Base-by-base conservation (phyloP, 139 green algal species). In the Micractinium conductrix region DNA sequence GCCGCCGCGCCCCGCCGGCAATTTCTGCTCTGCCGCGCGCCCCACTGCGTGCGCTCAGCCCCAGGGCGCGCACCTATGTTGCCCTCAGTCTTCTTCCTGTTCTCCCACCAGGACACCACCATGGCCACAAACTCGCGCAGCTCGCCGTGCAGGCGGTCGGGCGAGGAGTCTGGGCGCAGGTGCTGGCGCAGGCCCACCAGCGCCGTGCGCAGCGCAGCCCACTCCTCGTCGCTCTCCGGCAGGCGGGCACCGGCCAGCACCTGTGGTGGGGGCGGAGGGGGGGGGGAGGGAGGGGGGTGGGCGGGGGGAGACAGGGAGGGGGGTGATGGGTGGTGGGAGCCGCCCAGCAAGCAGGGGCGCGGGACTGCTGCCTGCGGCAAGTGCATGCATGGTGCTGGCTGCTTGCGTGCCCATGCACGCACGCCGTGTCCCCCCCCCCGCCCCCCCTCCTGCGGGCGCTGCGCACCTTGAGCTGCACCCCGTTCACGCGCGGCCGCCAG, bases 401-500 rank as follows among this genome's bases (percentile, higher is more conserved):
- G 48, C 48, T 16, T 58, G 48, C 48, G 14, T 58, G 2, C 17
- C 28, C 43, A 35, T 37, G 28, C 48, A 42, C 17, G 48, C 50
- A 45, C 4, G 28, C 28, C n/a, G n/a, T n/a, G n/a, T 58, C 16
- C 48, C 48, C 48, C 48, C 48, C 10, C 48, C 48, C 48, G 48
- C 48, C 48, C 12, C 48, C 10, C 16, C 48, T 16, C 16, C 48
- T 58, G 48, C 48, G 12, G 48, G 12, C 48, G 16, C 37, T 26
- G 67, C 45, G 1, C 43, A 93, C 90, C 67, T 94, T 94, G 33
- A 94, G 87, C 87, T 94, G 91, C 12, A 85, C 78, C 28, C 91
- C 89, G 62, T 94, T 88, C 16, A 94, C 91, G 10, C 91, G 79
- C 4, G 91, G 91, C 30, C 91, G 84, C 91, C 91, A 94, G 43